Base-by-base conservation (phyloP, 139 green algal species). In the Medakamo hakoo region DNA sequence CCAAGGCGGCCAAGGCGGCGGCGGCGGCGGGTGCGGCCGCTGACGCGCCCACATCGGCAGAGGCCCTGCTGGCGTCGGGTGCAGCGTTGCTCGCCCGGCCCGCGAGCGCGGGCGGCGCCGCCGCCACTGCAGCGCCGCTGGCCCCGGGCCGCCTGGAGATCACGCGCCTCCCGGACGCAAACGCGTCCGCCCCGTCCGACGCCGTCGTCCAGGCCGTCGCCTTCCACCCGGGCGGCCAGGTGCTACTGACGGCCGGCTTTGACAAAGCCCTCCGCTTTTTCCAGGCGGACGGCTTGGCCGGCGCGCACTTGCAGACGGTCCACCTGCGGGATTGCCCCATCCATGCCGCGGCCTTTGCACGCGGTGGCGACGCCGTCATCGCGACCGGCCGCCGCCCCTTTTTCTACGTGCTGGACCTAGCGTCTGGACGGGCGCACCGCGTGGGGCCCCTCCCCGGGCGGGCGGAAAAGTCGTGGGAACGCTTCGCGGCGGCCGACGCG, bases 331-430 rank as follows among this genome's bases (percentile, higher is more conserved):
- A 97, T 72, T 82, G 86, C 65, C 91, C 91, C n/a, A 75, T 97
- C 21, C 72, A 81, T 56, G 70, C 76, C 14, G 91, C 91, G 0
- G 78, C 73, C 22, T 97, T 97, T 73, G 74, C 80, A 2, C 63
- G 30, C 3, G 78, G 78, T 30, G 78, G 82, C 62, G 67, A 30
- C 25, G 52, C 80, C 55, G 72, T 92, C 5, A 66, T 94, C 1
- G 79, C 71, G 16, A 60, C 79, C 1, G 89, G 88, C 4, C 73
- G 89, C 1, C 78, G 91, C 16, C 76, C 78, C 9, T 84, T 81
- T 69, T 95, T 92, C 70, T 95, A 97, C 73, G 52, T 92, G 3
- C 85, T 80, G 16, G 89, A 97, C 74, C 59, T 97, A 29, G 74
- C 63, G 16, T 65, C 70, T 0, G 75, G 67, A 0, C 30, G 22